Conservation (phyloP, 2,329 filamentous ascomycete species). For the Orbilia javanica region DNA sequence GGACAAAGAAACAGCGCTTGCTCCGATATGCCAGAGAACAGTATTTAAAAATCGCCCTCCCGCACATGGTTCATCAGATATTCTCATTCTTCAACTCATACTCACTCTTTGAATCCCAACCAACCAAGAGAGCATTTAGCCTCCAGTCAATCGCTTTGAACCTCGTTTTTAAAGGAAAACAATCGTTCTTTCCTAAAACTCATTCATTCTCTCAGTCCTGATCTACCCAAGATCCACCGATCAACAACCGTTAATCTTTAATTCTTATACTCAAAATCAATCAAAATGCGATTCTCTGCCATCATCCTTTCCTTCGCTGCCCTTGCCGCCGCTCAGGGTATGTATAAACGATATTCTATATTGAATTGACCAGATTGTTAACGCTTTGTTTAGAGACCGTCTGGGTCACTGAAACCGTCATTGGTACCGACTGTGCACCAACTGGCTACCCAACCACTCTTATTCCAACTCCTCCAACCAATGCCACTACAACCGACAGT, state of each 20-base stretch:
- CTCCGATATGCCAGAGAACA: conserved; percentile 8
- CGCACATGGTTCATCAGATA: conserved; percentile 16
- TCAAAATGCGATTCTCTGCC: conserved; percentile 56
- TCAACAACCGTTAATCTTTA: not conserved
- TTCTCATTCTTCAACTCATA: conserved; percentile 44
- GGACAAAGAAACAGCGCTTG: conserved; percentile 35
- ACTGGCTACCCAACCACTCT: conserved; percentile 33
- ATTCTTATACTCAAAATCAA: conserved; percentile 1
- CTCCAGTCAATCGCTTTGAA: conserved; percentile 54
- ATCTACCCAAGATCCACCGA: not conserved
- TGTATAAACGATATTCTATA: not conserved
- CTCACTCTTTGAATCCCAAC: conserved; percentile 42
- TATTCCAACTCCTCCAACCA: conserved; percentile 20
- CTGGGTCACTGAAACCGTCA: conserved; percentile 53
- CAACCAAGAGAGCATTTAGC: conserved; percentile 44
- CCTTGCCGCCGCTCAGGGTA: conserved; percentile 52
- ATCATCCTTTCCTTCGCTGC: conserved; percentile 38
- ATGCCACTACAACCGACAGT: conserved; percentile 25
- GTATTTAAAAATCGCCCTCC: conserved; percentile 47
- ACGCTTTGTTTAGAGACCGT: conserved; percentile 46
- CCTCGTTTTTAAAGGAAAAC: conserved; percentile 1
- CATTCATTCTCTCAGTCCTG: conserved; percentile 4
- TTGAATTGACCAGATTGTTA: not conserved
- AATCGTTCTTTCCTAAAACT: conserved; percentile 35
- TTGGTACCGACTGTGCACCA: conserved; percentile 50